A percentile compares a stretch with the other conserved stretches of the same genome.
Conservation (phyloP, 441 rosid genomes). For the Rhodomyrtus psidioides region DNA sequence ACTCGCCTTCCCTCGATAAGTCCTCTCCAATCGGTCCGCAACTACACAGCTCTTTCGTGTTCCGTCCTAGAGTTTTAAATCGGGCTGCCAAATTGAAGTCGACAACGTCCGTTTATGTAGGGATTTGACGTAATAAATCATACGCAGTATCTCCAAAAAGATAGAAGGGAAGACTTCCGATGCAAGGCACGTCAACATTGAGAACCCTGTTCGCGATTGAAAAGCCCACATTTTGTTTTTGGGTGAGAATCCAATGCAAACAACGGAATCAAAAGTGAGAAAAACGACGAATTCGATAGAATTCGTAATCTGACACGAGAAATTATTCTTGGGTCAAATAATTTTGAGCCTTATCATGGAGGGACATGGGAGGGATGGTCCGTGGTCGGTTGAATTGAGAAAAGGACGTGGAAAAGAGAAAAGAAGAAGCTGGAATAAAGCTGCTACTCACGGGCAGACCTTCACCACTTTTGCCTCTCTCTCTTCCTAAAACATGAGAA, state of each 20-base stretch:
- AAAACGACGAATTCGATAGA: neutral
- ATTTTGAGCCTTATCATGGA: neutral
- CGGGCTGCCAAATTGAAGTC: neutral
- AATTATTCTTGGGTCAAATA: neutral
- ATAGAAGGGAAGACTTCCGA: neutral
- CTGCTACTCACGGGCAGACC: neutral
- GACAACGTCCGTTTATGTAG: neutral
- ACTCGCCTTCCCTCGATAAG: neutral
- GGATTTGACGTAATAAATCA: neutral
- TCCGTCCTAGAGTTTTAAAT: neutral
- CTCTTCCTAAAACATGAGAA: neutral
- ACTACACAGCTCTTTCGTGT: neutral
- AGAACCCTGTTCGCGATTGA: neutral
- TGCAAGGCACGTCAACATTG: neutral
- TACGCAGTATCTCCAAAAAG: neutral
- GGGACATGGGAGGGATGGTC: neutral
- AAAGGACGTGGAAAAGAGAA: neutral
- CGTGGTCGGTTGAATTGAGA: neutral
- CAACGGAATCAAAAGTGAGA: neutral
- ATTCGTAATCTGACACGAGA: neutral
- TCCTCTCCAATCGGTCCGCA: neutral
- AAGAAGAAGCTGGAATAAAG: neutral
- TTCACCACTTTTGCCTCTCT: neutral
- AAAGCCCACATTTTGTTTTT: neutral
- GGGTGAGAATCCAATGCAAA: neutral